phyloP scores from a whole-genome alignment of 2,329 filamentous ascomycete species.

The Pseudogymnoascus sp. region DNA sequence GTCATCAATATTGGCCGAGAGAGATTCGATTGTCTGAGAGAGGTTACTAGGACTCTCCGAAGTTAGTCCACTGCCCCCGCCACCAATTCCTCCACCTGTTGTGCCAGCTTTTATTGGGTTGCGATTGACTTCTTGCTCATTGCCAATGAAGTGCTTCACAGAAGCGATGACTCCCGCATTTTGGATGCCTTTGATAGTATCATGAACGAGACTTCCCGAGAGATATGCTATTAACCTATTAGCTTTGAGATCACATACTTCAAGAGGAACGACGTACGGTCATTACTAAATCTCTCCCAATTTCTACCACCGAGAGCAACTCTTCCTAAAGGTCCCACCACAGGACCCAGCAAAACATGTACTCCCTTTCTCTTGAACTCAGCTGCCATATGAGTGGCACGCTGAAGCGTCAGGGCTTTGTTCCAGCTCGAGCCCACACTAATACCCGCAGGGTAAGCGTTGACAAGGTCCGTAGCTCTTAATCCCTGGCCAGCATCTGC shows the following conservation, averaged over 20 bases:
- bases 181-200: constrained; percentile 68
- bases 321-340: constrained; percentile 73
- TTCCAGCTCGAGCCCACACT: constrained; percentile 89
- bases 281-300: constrained; percentile 85
- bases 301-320: constrained; percentile 81
- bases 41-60: constrained; percentile 26
- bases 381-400: constrained; percentile 65
- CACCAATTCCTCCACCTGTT: constrained; percentile 58
- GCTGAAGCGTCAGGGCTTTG: constrained; percentile 70
- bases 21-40: constrained; percentile 58
- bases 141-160: constrained; percentile 48
- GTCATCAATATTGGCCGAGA: constrained; percentile 73
- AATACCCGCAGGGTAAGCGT: constrained; percentile 79
- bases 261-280: constrained; percentile 36
- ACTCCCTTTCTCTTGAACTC: constrained; percentile 64
- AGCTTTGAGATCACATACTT: neutral
- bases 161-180: constrained; percentile 54
- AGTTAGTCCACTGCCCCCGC: constrained; percentile 40
- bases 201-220: constrained; percentile 67
- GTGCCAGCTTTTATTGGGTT: constrained; percentile 17
- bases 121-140: constrained; percentile 57
- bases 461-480: constrained; percentile 72
- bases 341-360: constrained; percentile 72
- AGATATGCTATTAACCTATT: constrained; percentile 52
- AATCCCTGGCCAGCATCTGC: constrained; percentile 84